These are phyloP conservation scores for Coemansia guatemalensis DNA, from an alignment of 192 early-diverging fungal genomes.

Conservation along the genomic window DNA sequence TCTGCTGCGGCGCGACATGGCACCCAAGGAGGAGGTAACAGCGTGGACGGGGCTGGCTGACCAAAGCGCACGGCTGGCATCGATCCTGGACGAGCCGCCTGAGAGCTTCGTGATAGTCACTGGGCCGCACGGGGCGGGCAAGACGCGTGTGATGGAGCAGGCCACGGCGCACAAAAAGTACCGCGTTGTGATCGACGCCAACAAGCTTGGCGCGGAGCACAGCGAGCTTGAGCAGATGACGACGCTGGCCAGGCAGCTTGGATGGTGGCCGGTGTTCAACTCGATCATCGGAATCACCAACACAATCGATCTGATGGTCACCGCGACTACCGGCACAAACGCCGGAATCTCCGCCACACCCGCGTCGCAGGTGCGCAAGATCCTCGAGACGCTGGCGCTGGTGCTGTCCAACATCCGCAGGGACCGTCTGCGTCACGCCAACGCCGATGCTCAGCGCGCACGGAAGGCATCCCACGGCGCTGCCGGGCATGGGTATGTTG, in stretches of 20 bases:
- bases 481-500: not conserved
- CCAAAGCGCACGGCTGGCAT: slow-evolving; percentile 36
- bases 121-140: slow-evolving; percentile 85
- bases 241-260: slow-evolving; percentile 78
- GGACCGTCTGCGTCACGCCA: not conserved
- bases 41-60: slow-evolving; percentile 51
- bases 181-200: slow-evolving; percentile 78
- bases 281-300: slow-evolving; percentile 70
- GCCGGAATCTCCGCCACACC: slow-evolving; percentile 78
- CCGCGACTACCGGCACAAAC: slow-evolving; percentile 88
- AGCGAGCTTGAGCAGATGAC: slow-evolving; percentile 74
- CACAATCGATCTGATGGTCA: slow-evolving; percentile 79
- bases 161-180: slow-evolving; percentile 65
- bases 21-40: slow-evolving; percentile 15
- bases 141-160: slow-evolving; percentile 70
- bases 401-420: slow-evolving; percentile 65
- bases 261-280: slow-evolving; percentile 91
- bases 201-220: slow-evolving; percentile 70
- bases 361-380: slow-evolving; percentile 78
- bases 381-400: slow-evolving; percentile 80
- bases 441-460: slow-evolving; percentile 38
- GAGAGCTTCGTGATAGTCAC: slow-evolving; percentile 83
- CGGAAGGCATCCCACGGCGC: slow-evolving; percentile 21
- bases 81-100: slow-evolving; percentile 55
- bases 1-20: slow-evolving; percentile 25